Evolutionary conservation across 768 basidiomycete genomes (phyloP).

Genomic region (Lactifluus pinguis): DNA sequence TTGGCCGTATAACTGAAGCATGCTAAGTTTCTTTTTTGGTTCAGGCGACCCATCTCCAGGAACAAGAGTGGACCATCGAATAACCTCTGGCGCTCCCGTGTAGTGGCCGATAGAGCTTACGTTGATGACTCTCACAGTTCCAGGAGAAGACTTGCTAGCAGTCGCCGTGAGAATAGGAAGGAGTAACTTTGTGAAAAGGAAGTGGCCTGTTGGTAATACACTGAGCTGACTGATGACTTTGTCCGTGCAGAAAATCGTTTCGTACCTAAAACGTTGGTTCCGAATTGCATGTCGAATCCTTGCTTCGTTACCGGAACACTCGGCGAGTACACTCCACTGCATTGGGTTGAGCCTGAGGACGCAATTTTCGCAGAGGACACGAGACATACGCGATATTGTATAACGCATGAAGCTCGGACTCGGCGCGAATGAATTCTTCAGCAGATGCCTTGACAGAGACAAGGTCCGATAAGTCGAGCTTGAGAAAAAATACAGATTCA

Average conservation of each 20-base stretch:
- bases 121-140: slow-evolving; percentile 24
- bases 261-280: slow-evolving; percentile 1
- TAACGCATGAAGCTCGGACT: background rate
- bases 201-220: background rate
- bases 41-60: background rate
- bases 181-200: slow-evolving; percentile 1
- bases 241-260: background rate
- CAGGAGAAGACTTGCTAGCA: slow-evolving; percentile 21
- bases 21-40: background rate
- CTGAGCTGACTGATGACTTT: background rate
- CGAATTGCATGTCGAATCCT: background rate
- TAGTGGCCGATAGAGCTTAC: slow-evolving; percentile 22
- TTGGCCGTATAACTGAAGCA: slow-evolving; percentile 9
- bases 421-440: background rate
- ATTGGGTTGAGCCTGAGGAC: background rate
- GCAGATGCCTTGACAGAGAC: background rate
- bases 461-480: background rate
- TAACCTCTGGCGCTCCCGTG: slow-evolving; percentile 21
- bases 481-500: background rate
- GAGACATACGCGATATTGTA: background rate
- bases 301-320: background rate
- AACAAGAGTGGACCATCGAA: slow-evolving; percentile 4
- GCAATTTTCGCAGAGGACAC: background rate
- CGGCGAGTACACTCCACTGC: background rate
- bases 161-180: slow-evolving; percentile 15